phyloP scores from a whole-genome alignment of 768 basidiomycete species.

The Mycena belliarum region DNA sequence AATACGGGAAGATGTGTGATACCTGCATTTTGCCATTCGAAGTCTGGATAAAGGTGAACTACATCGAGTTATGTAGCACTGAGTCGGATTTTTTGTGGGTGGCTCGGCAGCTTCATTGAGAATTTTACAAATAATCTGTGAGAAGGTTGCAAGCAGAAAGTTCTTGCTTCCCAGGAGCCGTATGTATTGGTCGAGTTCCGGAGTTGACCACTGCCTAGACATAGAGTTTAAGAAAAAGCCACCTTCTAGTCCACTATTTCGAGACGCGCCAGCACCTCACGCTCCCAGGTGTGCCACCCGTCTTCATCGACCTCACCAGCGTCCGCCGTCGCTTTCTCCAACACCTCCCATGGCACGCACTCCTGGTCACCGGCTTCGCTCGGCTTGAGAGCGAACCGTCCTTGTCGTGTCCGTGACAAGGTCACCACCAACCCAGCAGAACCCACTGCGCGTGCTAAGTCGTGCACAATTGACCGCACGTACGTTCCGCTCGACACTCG shows the following conservation, averaged over 20 bases:
- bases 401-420: slow-evolving; percentile 86
- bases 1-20: no score
- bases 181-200: no score
- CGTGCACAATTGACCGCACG: slow-evolving; percentile 93
- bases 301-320: slow-evolving; percentile 61
- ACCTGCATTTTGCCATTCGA: no score
- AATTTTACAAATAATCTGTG: no score
- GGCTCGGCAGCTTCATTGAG: no score
- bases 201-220: no score
- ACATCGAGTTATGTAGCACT: no score
- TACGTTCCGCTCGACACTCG: slow-evolving; percentile 96
- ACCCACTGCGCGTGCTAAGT: slow-evolving; percentile 80
- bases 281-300: slow-evolving; percentile 82
- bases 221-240: no score
- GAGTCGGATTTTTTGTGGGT: no score
- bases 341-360: slow-evolving; percentile 77
- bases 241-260: slow-evolving; percentile 52
- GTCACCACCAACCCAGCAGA: slow-evolving; percentile 94
- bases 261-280: slow-evolving; percentile 67
- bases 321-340: slow-evolving; percentile 58
- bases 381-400: slow-evolving; percentile 63
- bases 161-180: no score
- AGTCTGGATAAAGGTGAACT: no score
- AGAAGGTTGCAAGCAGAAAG: no score
- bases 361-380: slow-evolving; percentile 51